These are phyloP conservation scores for Mycothermus thermophilus DNA, from an alignment of 495 filamentous ascomycete genomes.

Conservation along the genomic window DNA sequence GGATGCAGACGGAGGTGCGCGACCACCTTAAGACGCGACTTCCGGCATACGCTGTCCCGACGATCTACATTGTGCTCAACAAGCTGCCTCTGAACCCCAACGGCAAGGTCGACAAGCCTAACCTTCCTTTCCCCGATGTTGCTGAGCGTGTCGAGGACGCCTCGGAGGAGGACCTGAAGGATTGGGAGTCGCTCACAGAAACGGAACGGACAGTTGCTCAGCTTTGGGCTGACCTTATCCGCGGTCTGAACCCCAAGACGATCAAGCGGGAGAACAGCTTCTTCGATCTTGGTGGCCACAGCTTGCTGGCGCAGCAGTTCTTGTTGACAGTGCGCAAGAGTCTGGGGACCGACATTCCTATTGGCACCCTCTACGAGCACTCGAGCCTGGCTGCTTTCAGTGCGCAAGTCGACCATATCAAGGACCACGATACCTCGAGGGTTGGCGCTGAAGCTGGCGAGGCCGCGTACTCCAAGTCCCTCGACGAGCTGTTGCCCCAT, in stretches of 20 bases:
- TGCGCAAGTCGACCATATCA: slow-evolving; percentile 54
- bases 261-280: slow-evolving; percentile 57
- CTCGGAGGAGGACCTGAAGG: slow-evolving; percentile 53
- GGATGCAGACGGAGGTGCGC: slow-evolving; percentile 59
- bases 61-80: slow-evolving; percentile 61
- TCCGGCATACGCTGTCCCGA: slow-evolving; percentile 68
- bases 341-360: slow-evolving; percentile 52
- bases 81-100: slow-evolving; percentile 87
- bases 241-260: slow-evolving; percentile 42
- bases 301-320: slow-evolving; percentile 76
- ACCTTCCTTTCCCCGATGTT: slow-evolving; percentile 79
- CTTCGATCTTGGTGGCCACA: slow-evolving; percentile 82
- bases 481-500: slow-evolving; percentile 32
- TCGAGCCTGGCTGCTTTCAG: slow-evolving; percentile 63
- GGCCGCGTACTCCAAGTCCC: slow-evolving; percentile 48
- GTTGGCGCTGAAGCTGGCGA: slow-evolving; percentile 43
- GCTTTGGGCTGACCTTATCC: slow-evolving; percentile 35
- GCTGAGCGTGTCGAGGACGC: slow-evolving; percentile 34
- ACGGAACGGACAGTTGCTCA: slow-evolving; percentile 26
- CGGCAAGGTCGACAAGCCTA: slow-evolving; percentile 85
- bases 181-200: slow-evolving; percentile 46
- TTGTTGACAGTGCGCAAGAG: slow-evolving; percentile 51
- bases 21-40: slow-evolving; percentile 63
- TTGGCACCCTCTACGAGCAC: slow-evolving; percentile 62
- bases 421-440: slow-evolving; percentile 19